Evolutionary conservation across 768 basidiomycete genomes (phyloP).

Genomic region (Tubosaeta sp.): DNA sequence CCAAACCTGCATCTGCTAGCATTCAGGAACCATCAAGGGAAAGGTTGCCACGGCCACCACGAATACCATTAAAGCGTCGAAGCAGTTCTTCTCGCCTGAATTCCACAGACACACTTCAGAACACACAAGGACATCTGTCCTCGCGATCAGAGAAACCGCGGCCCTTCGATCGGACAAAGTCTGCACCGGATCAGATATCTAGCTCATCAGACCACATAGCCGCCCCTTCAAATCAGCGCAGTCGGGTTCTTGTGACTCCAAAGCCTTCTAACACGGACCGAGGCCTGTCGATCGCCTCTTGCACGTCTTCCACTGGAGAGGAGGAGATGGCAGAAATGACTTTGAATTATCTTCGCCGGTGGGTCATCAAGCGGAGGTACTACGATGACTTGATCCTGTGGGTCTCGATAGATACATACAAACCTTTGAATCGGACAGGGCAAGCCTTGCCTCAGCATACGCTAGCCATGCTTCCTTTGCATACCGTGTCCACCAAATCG

Average conservation of each 20-base stretch:
- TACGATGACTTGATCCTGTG: constrained; percentile 1
- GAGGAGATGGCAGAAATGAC: constrained; percentile 28
- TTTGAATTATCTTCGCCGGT: constrained; percentile 28
- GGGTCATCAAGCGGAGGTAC: constrained; percentile 3
- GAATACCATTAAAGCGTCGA: constrained; percentile 7
- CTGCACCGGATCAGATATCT: background rate
- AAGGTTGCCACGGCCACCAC: constrained; percentile 21
- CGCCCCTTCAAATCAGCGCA: background rate
- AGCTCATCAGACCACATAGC: background rate
- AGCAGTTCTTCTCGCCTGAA: constrained; percentile 1
- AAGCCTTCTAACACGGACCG: background rate
- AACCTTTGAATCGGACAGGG: constrained; percentile 30
- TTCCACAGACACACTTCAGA: background rate
- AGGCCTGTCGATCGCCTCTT: background rate
- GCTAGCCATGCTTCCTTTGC: constrained; percentile 28
- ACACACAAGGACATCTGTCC: background rate
- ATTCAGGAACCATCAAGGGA: constrained; percentile 3
- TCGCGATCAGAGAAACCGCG: background rate
- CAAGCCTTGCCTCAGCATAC: constrained; percentile 31
- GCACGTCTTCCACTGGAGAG: constrained; percentile 11
- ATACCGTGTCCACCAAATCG: constrained; percentile 20
- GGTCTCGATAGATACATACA: constrained; percentile 25
- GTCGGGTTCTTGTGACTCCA: background rate
- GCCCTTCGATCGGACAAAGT: constrained; percentile 1
- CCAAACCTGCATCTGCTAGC: background rate